A percentile compares a stretch with the other conserved stretches of the same genome.
These are phyloP conservation scores for Neobulgaria alba DNA, from an alignment of 2,329 filamentous ascomycete species.

Conservation along the genomic window DNA sequence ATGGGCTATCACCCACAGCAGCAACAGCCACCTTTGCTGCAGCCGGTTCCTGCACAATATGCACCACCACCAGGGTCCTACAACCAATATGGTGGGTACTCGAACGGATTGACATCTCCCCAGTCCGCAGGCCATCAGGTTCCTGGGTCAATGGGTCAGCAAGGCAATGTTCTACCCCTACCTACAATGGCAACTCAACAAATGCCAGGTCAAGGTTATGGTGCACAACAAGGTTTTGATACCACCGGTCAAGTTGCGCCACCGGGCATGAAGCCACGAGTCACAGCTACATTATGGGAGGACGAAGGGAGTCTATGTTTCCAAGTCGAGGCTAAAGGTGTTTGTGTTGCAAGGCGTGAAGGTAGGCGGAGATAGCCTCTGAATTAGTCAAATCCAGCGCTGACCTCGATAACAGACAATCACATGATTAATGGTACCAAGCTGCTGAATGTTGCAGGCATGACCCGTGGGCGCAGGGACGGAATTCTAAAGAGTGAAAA, in stretches of 20 bases:
- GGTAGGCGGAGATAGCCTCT: constrained; percentile 51
- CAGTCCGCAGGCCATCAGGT: constrained; percentile 59
- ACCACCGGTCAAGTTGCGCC: constrained; percentile 88
- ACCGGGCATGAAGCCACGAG: constrained; percentile 89
- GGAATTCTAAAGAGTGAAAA: constrained; percentile 98
- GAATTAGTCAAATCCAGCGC: not conserved
- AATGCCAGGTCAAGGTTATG: constrained; percentile 39
- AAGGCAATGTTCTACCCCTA: constrained; percentile 62
- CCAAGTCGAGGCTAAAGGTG: constrained; percentile 91
- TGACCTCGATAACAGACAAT: constrained; percentile 55
- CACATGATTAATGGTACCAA: constrained; percentile 99
- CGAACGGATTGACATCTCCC: constrained; percentile 74
- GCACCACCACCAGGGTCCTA: constrained; percentile 48
- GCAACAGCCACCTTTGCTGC: constrained; percentile 58
- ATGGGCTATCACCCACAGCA: constrained; percentile 73
- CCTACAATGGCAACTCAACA: constrained; percentile 42
- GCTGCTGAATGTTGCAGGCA: constrained; percentile 90
- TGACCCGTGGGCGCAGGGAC: constrained; percentile 91
- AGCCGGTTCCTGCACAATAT: constrained; percentile 64
- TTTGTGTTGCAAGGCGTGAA: constrained; percentile 90
- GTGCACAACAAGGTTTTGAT: constrained; percentile 53
- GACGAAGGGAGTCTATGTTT: constrained; percentile 97
- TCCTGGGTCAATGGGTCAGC: constrained; percentile 58
- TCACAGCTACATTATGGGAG: constrained; percentile 96
- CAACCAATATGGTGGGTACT: constrained; percentile 62